Evolutionary conservation across 1,139 yeast genomes (phyloP).

Genomic region (Candida tropicalis): DNA sequence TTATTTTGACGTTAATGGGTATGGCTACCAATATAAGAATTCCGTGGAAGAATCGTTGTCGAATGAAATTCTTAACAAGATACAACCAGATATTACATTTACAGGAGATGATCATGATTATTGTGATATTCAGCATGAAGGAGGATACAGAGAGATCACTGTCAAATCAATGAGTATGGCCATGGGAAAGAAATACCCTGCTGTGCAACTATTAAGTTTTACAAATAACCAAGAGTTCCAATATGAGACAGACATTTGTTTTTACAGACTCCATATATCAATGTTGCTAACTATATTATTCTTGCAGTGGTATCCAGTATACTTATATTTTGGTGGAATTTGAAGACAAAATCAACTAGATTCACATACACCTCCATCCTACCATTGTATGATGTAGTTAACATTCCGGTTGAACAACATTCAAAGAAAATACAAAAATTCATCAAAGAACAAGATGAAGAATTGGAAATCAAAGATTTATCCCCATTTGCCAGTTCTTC

Average conservation of each 20-base stretch:
- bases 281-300: conserved; percentile 39
- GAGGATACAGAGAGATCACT: conserved; percentile 43
- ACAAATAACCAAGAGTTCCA: conserved; percentile 16
- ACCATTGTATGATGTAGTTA: conserved; percentile 16
- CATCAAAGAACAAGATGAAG: conserved; percentile 26
- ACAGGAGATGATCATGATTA: conserved; percentile 97
- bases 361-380: conserved; percentile 17
- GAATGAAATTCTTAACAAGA: conserved; percentile 52
- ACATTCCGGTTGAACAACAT: conserved; percentile 15
- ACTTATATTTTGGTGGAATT: conserved; percentile 33
- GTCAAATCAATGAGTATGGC: conserved; percentile 63
- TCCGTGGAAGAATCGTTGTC: conserved; percentile 57
- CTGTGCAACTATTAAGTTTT: conserved; percentile 51
- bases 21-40: conserved; percentile 59
- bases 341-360: conserved; percentile 21
- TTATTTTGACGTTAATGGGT: conserved; percentile 23
- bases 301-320: conserved; percentile 39
- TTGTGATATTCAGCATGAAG: conserved; percentile 48
- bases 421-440: conserved; percentile 26
- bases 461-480: conserved; percentile 2
- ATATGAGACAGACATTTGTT: conserved; percentile 49
- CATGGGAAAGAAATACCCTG: conserved; percentile 58
- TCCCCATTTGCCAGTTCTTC: not conserved
- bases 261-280: conserved; percentile 52
- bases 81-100: conserved; percentile 71